phyloP scores from a whole-genome alignment of 2,329 filamentous ascomycete genomes.

The Bipolaris gigantea region DNA sequence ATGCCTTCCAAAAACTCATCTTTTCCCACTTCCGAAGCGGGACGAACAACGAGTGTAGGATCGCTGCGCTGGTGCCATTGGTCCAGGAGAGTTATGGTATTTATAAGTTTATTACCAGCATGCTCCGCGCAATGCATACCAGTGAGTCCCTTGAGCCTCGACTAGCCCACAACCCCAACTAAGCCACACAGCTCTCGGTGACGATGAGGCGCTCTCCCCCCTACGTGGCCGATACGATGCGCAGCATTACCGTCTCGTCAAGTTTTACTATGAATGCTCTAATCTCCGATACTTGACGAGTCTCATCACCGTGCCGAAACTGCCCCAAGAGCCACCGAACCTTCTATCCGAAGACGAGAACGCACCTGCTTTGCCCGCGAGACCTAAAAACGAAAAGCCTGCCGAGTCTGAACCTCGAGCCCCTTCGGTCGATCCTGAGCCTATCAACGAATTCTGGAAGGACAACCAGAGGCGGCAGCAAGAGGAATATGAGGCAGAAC shows the following conservation, averaged over 20 bases:
- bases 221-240: constrained; percentile 88
- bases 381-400: constrained; percentile 68
- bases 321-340: constrained; percentile 91
- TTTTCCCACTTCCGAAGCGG: constrained; percentile 94
- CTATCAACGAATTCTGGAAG: constrained; percentile 98
- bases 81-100: constrained; percentile 99
- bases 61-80: constrained; percentile 87
- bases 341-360: constrained; percentile 79
- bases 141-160: constrained; percentile 58
- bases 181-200: constrained; percentile 70
- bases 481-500: constrained; percentile 92
- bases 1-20: constrained; percentile 96
- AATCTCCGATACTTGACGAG: constrained; percentile 96
- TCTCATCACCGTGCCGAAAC: constrained; percentile 91
- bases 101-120: constrained; percentile 99
- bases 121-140: constrained; percentile 96
- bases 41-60: constrained; percentile 93
- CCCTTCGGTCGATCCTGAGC: constrained; percentile 79
- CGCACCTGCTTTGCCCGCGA: constrained; percentile 77
- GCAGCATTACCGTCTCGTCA: constrained; percentile 92
- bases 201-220: constrained; percentile 88
- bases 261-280: constrained; percentile 99
- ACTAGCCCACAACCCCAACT: constrained; percentile 3
- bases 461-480: constrained; percentile 88
- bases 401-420: constrained; percentile 58